Evolutionary conservation across 2,329 filamentous ascomycete genomes (phyloP), one percentile per base, ranked within the genome.

Genomic region (Lasiodiplodia sp.): DNA sequence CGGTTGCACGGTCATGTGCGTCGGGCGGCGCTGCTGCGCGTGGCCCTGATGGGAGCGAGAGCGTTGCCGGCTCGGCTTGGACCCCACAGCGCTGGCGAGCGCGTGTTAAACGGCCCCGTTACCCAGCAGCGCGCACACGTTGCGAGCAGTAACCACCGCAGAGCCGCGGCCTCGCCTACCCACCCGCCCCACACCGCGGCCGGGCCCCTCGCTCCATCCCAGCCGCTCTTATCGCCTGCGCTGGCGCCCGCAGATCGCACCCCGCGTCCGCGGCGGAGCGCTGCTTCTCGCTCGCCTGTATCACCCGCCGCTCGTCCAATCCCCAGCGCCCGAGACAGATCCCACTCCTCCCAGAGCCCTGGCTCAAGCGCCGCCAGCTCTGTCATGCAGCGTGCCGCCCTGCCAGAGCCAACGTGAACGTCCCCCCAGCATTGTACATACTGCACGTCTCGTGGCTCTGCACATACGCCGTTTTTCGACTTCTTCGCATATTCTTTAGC

Each of bases 391-490:
- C 57, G 34, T 68, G 67, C 67, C 67, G 67, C 18, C 58, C 57
- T 56, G 49, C 34, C 67, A 68, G 56, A 68, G 56, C 66, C 53
- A 68, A 68, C 66, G 56, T 63, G 58, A 64, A 49, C 57, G 57
- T 58, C 37, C 49, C 31, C 49, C 31, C 25, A 60, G 14, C 66
- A 60, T 44, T 68, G 66, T 68, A 68, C 66, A 68, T 68, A 68
- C 55, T 60, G 55, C 55, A 62, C 66, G 40, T 68, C 49, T 68
- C 66, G 56, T 62, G 66, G 55, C 66, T 52, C 66, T 68, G 66
- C 66, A 68, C 66, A 68, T 68, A 68, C 55, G 56, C 66, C 56
- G 55, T 67, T 68, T 52, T 68, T 62, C 60, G 56, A 68, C 66
- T 67, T 67, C 65, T 67, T 67, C 65, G 53, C 65, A 57, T 67